phyloP scores from a whole-genome alignment of 2,329 filamentous ascomycete genomes.

The Teratosphaeria epicoccoides region DNA sequence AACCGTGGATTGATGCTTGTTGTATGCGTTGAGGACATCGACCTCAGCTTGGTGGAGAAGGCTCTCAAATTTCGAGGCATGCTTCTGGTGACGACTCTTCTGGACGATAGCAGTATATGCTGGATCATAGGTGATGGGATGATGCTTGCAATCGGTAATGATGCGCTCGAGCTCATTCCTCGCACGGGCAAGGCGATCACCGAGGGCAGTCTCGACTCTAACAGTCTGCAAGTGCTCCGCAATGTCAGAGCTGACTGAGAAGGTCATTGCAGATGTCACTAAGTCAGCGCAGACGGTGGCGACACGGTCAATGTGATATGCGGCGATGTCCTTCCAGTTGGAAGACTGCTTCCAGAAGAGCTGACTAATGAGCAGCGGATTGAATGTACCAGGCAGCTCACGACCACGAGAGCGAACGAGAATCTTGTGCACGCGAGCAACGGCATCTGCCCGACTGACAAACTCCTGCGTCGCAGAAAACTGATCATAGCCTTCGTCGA shows the following conservation, averaged over 20 bases:
- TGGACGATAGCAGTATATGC: constrained; percentile 28
- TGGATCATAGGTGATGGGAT: constrained; percentile 30
- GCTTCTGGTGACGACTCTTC: constrained; percentile 16
- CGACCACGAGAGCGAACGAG: constrained; percentile 39
- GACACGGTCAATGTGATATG: constrained; percentile 28
- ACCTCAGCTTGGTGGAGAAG: constrained; percentile 6
- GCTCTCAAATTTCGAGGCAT: constrained; percentile 6
- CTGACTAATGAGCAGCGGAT: constrained; percentile 47
- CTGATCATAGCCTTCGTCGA: constrained; percentile 7
- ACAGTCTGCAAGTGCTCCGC: constrained; percentile 26
- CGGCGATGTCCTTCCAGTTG: constrained; percentile 41
- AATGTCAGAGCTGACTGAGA: constrained; percentile 33
- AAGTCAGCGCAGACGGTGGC: constrained; percentile 26
- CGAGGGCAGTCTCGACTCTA: constrained; percentile 34
- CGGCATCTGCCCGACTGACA: constrained; percentile 28
- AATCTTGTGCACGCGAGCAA: constrained; percentile 50
- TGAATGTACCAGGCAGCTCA: constrained; percentile 53
- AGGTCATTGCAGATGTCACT: constrained; percentile 24
- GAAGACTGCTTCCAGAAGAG: constrained; percentile 50
- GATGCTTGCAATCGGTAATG: constrained; percentile 34
- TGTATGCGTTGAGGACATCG: background rate
- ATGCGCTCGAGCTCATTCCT: constrained; percentile 36
- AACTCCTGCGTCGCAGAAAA: constrained; percentile 10
- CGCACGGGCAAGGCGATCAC: constrained; percentile 27
- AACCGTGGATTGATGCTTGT: background rate